Conservation (phyloP, 768 basidiomycete species). For the Pholiota microspora region DNA sequence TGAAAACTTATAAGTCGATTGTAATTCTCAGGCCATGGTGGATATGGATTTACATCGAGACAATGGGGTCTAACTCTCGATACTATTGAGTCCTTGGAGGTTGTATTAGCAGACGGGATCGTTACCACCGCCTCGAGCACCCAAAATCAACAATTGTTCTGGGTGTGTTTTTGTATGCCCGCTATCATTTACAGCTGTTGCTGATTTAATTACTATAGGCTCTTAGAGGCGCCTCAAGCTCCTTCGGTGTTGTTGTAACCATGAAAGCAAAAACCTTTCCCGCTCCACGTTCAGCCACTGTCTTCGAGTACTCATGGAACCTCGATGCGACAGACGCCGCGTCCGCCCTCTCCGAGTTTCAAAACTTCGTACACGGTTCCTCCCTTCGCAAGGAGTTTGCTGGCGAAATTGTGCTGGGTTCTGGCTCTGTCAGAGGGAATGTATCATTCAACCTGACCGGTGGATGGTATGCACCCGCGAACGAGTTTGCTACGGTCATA, state of each 20-base stretch:
- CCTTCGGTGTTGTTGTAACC: constrained; percentile 38
- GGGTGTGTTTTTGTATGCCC: constrained; percentile 17
- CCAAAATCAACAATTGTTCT: constrained; percentile 23
- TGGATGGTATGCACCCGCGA: constrained; percentile 29
- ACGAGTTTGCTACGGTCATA: constrained; percentile 22
- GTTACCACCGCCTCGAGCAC: constrained; percentile 16
- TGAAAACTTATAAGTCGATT: too few species aligned
- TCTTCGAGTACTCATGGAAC: constrained; percentile 38
- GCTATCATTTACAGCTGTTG: too few species aligned
- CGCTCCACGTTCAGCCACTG: constrained; percentile 31
- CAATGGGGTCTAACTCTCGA: constrained; percentile 29
- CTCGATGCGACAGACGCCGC: constrained; percentile 28
- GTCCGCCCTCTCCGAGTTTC: constrained; percentile 30
- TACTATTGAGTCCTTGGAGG: constrained; percentile 20
- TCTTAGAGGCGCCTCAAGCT: constrained; percentile 35
- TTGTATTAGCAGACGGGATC: constrained; percentile 27
- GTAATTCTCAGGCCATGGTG: constrained; percentile 19
- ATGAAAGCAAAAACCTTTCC: constrained; percentile 34
- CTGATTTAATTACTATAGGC: constrained; percentile 23
- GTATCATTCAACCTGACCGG: constrained; percentile 32
- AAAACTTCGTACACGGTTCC: constrained; percentile 30
- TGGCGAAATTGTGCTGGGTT: constrained; percentile 27
- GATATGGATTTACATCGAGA: constrained; percentile 24
- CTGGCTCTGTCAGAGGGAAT: constrained; percentile 25
- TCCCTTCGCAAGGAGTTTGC: constrained; percentile 34